A percentile compares a stretch with the other conserved stretches of the same genome.
These are phyloP conservation scores for Sugiyamaella americana DNA, from an alignment of 805 yeast genomes.

Conservation along the genomic window DNA sequence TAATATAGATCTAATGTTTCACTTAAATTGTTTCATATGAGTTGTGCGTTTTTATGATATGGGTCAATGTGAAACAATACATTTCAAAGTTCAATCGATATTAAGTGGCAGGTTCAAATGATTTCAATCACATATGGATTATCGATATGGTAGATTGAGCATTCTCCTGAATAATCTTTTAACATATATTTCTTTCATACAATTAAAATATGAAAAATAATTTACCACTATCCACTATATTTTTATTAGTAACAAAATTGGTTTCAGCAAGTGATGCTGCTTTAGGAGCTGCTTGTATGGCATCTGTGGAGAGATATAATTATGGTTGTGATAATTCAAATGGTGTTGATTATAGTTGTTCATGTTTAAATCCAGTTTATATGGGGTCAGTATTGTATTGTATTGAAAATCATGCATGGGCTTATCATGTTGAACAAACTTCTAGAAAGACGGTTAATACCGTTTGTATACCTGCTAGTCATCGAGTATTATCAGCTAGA, in stretches of 20 bases:
- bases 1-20: too few relatives aligned
- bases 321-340: constrained; percentile 8
- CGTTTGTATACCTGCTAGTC: constrained; percentile 7
- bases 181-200: too few relatives aligned
- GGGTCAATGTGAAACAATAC: too few relatives aligned
- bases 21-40: too few relatives aligned
- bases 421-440: neutral
- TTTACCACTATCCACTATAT: too few relatives aligned
- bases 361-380: constrained; percentile 8
- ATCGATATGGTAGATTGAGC: too few relatives aligned
- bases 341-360: constrained; percentile 5
- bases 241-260: neutral
- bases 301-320: constrained; percentile 6
- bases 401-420: constrained; percentile 6
- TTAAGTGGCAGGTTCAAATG: too few relatives aligned
- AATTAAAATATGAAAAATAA: too few relatives aligned
- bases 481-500: neutral
- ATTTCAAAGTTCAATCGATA: too few relatives aligned
- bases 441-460: constrained; percentile 2
- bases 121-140: too few relatives aligned
- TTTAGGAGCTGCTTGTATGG: constrained; percentile 11
- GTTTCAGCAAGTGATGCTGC: neutral
- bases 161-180: too few relatives aligned
- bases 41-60: too few relatives aligned
- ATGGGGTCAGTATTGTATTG: constrained; percentile 9